Percentiles rank a stretch among this genome's conserved stretches.
These are phyloP conservation scores for Diacronema lutheri DNA, from an alignment of 78 protist genomes.

Conservation along the genomic window DNA sequence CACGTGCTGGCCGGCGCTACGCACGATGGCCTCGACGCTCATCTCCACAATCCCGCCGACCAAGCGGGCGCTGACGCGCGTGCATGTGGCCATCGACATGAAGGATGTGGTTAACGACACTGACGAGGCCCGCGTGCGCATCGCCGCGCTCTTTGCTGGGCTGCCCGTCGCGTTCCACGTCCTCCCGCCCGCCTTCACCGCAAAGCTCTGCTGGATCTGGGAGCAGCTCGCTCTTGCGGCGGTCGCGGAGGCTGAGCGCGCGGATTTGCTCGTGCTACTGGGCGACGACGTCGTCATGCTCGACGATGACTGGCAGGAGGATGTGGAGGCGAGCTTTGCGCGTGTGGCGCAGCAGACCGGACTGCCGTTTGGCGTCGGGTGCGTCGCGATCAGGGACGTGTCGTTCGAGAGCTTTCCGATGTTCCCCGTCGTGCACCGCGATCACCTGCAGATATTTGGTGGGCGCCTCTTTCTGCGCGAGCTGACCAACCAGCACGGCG, in stretches of 20 bases:
- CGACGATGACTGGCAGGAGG: not conserved
- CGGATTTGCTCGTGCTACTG: conserved; percentile 16
- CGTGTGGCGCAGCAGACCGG: not conserved
- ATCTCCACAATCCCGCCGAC: not conserved
- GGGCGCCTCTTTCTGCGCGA: not conserved
- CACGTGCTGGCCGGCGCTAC: not conserved
- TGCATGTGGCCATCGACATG: not conserved
- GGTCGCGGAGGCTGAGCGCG: conserved; percentile 3
- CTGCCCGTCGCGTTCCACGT: not conserved
- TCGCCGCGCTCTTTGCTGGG: not conserved
- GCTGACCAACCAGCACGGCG: conserved; percentile 30
- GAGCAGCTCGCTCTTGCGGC: not conserved
- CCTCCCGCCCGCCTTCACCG: not conserved
- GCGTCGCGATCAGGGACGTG: conserved; percentile 7
- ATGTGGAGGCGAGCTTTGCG: not conserved
- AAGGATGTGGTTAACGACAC: not conserved
- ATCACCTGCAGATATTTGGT: conserved; percentile 4
- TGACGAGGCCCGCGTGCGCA: not conserved
- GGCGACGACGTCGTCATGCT: conserved; percentile 14
- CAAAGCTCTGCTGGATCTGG: conserved; percentile 39
- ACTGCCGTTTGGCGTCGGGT: conserved; percentile 14
- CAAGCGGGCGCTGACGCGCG: not conserved
- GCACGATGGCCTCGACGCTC: not conserved
- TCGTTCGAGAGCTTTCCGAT: conserved; percentile 12
- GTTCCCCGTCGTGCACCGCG: conserved; percentile 16